phyloP scores from a whole-genome alignment of 129 eudicot genomes.

The Saussurea involucrata region DNA sequence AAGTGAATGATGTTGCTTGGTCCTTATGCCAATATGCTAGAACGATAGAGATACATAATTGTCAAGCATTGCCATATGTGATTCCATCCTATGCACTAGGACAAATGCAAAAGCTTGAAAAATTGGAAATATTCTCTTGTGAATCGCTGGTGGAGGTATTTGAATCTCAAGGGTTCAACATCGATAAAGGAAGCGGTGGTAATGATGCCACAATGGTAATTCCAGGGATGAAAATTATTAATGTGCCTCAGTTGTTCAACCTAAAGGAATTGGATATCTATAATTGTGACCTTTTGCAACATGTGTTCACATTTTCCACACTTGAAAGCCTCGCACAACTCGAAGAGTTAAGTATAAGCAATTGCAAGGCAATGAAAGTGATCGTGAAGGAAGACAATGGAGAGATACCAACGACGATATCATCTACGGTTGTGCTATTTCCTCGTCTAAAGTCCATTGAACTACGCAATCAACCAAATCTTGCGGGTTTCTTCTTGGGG shows the following conservation, averaged over 20 bases:
- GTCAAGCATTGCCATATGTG: not conserved
- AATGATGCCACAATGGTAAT: not conserved
- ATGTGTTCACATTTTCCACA: too few relatives aligned
- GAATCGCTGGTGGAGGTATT: not conserved
- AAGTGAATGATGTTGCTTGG: not conserved
- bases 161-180: not conserved
- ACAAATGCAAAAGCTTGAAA: not conserved
- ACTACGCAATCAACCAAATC: not conserved
- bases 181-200: not conserved
- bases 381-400: not conserved
- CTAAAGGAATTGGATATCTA: too few relatives aligned
- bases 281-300: too few relatives aligned
- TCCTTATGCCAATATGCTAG: not conserved
- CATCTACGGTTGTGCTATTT: not conserved
- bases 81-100: too few relatives aligned
- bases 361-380: too few relatives aligned
- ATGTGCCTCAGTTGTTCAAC: too few relatives aligned
- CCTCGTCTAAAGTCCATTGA: not conserved
- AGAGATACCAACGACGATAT: not conserved
- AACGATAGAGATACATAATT: not conserved
- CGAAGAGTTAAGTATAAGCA: too few relatives aligned
- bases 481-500: slow-evolving; percentile 7
- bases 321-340: too few relatives aligned
- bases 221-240: too few relatives aligned
- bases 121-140: not conserved